A percentile compares a stretch with the other conserved stretches of the same genome.
Evolutionary conservation across 2,329 filamentous ascomycete species (phyloP).

Genomic region (Rugonectria rugulosa): DNA sequence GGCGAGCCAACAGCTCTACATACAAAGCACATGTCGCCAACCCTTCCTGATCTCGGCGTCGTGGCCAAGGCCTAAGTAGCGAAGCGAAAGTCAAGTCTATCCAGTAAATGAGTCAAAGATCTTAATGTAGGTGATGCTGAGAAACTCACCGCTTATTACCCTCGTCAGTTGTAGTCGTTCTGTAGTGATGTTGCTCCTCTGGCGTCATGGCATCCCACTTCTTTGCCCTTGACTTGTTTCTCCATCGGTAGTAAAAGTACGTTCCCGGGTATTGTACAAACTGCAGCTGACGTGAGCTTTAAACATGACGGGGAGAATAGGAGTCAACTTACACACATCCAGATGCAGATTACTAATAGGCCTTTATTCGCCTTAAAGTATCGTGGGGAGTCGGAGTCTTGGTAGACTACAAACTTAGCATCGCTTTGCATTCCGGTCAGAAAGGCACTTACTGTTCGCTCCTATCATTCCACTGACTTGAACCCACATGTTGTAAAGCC

Average conservation of each 20-base stretch:
- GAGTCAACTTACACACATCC: conserved; percentile 48
- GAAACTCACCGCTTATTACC: too few relatives aligned
- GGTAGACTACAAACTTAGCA: conserved; percentile 41
- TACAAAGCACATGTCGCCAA: too few relatives aligned
- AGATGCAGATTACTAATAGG: conserved; percentile 46
- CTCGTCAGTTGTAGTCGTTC: conserved; percentile 47
- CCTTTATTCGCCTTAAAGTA: conserved; percentile 50
- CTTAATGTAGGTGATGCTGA: too few relatives aligned
- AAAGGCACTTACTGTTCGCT: conserved; percentile 43
- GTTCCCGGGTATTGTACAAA: conserved; percentile 47
- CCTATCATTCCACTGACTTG: conserved; percentile 50
- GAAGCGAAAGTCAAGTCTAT: neutral
- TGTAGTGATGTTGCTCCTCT: conserved; percentile 52
- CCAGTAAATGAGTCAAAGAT: too few relatives aligned
- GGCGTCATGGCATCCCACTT: conserved; percentile 49
- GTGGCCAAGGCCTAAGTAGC: too few relatives aligned
- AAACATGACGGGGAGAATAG: neutral
- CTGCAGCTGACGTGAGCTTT: conserved; percentile 26
- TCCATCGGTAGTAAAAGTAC: conserved; percentile 49
- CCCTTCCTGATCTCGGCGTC: too few relatives aligned
- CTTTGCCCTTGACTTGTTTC: conserved; percentile 47
- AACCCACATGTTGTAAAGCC: conserved; percentile 60
- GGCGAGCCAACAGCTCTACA: too few relatives aligned
- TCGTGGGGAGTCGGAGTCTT: conserved; percentile 44
- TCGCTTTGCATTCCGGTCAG: too few relatives aligned